phyloP scores from a whole-genome alignment of 1,139 yeast species.

The Pichia sp. region DNA sequence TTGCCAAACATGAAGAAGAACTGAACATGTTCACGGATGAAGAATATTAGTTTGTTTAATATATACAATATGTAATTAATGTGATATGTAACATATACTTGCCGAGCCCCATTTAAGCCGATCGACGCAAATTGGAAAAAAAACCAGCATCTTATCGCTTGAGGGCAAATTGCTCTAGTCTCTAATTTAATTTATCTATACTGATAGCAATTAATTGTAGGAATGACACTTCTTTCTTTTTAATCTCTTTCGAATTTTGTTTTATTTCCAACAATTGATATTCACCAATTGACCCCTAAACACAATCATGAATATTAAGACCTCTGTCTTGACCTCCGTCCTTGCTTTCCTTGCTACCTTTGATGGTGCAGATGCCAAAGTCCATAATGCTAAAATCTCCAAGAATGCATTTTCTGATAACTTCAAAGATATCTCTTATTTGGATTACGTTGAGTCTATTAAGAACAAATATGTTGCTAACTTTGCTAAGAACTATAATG shows the following conservation, averaged over 20 bases:
- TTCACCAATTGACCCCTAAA: neutral
- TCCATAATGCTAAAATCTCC: slow-evolving; percentile 54
- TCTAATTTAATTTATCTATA: no score
- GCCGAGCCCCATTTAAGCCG: no score
- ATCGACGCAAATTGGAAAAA: no score
- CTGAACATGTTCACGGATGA: slow-evolving; percentile 8
- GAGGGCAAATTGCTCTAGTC: no score
- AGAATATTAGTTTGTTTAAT: neutral
- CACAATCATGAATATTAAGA: slow-evolving; percentile 31
- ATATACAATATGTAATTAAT: no score
- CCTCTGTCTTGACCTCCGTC: slow-evolving; percentile 39
- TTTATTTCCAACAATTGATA: neutral
- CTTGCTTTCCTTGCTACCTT: slow-evolving; percentile 42
- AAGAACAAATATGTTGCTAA: slow-evolving; percentile 57
- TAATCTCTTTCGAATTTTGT: neutral
- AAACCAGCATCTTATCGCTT: no score
- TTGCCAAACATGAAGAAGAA: slow-evolving; percentile 2
- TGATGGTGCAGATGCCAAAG: slow-evolving; percentile 47
- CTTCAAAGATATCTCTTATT: slow-evolving; percentile 51
- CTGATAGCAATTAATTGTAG: no score
- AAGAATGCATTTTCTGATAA: slow-evolving; percentile 60
- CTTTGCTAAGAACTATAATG: slow-evolving; percentile 10
- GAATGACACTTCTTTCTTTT: neutral
- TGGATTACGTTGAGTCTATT: slow-evolving; percentile 61
- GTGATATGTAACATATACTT: no score